phyloP scores from a whole-genome alignment of 306 rosid species.

The Glycyrrhiza uralensis region DNA sequence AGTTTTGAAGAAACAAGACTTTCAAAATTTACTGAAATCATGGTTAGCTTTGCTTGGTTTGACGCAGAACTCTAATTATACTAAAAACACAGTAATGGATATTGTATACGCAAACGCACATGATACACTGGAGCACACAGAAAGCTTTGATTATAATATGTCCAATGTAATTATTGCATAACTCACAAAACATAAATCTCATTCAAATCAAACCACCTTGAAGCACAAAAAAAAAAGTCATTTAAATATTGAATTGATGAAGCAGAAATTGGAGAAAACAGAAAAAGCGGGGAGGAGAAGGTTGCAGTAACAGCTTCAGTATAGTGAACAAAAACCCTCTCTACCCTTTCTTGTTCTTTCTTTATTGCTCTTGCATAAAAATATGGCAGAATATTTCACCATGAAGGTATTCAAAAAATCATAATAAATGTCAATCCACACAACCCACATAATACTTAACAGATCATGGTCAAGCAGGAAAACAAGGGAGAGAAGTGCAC shows the following conservation, averaged over 20 bases:
- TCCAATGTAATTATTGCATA: background rate
- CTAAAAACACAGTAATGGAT: background rate
- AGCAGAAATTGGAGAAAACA: background rate
- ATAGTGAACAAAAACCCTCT: background rate
- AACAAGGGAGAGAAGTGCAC: slow-evolving; percentile 12
- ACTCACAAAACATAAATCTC: background rate
- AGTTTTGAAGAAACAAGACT: background rate
- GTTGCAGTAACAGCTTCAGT: background rate
- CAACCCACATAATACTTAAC: background rate
- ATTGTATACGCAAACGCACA: background rate
- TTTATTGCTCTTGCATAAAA: background rate
- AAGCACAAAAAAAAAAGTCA: slow-evolving; percentile 7
- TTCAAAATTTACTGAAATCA: background rate
- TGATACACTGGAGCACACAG: background rate
- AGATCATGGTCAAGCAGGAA: background rate
- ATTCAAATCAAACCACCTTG: background rate
- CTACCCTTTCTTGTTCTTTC: background rate
- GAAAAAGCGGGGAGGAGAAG: background rate
- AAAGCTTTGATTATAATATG: background rate
- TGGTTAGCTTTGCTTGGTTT: background rate
- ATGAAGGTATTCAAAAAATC: background rate
- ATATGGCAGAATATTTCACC: background rate
- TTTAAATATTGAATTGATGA: background rate
- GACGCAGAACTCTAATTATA: background rate
- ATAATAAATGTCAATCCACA: background rate